phyloP scores from a whole-genome alignment of 164 flowering plant genomes.

The Euptelea pleiosperma region DNA sequence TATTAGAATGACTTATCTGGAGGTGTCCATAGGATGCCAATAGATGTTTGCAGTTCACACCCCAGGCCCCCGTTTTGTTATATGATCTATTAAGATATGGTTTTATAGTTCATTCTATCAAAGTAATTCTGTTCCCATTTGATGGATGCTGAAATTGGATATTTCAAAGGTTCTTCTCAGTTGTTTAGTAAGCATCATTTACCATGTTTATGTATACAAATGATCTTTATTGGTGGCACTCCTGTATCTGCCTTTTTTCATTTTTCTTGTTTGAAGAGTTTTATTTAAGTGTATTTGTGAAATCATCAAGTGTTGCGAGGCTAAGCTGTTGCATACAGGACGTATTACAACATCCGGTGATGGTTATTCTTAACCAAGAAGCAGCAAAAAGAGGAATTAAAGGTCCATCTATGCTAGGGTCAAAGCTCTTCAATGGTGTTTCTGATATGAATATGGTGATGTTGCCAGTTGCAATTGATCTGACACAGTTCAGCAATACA shows the following conservation, averaged over 20 bases:
- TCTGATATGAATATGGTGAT: slow-evolving; percentile 20
- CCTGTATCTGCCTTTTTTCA: not conserved
- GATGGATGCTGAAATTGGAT: too few relatives aligned
- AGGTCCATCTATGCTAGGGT: slow-evolving; percentile 20
- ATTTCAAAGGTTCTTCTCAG: too few relatives aligned
- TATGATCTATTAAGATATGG: too few relatives aligned
- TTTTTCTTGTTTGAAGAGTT: not conserved
- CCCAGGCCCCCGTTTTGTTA: too few relatives aligned
- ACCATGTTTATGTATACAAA: not conserved
- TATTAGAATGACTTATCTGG: too few relatives aligned
- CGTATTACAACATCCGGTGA: slow-evolving; percentile 62
- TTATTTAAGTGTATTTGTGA: not conserved
- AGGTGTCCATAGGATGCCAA: too few relatives aligned
- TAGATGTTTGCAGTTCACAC: too few relatives aligned
- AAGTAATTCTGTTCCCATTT: too few relatives aligned
- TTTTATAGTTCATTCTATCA: too few relatives aligned
- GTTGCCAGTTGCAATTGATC: slow-evolving; percentile 25
- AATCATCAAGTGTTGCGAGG: not conserved
- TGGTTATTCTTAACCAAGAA: slow-evolving; percentile 48
- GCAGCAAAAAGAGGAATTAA: slow-evolving; percentile 27
- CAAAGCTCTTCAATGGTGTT: slow-evolving; percentile 14
- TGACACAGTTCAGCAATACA: slow-evolving; percentile 22
- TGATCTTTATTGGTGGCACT: too few relatives aligned
- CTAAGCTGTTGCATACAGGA: slow-evolving; percentile 36
- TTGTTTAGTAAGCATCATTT: too few relatives aligned